These are phyloP conservation scores for Melaleuca quinquenervia DNA, from an alignment of 345 rosid species.

Conservation along the genomic window DNA sequence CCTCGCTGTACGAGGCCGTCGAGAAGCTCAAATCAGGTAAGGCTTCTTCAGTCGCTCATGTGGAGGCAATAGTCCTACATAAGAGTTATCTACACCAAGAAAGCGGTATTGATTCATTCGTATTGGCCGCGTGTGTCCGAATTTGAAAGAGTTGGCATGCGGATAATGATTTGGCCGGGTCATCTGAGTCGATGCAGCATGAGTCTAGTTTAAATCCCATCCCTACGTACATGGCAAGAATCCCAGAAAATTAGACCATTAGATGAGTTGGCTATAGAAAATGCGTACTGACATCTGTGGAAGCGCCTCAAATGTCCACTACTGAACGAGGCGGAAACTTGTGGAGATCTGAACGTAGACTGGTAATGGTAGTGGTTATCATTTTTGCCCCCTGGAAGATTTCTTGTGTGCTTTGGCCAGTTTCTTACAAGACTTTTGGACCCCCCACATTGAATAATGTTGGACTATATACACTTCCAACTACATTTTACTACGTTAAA, in stretches of 20 bases:
- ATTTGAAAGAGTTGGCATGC: not conserved
- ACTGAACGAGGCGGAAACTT: not conserved
- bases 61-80: not conserved
- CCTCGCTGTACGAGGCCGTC: constrained; percentile 45
- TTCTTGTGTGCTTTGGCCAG: not conserved
- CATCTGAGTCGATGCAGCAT: not conserved
- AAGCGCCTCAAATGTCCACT: not conserved
- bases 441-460: not conserved
- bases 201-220: not conserved
- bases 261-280: not conserved
- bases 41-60: not conserved
- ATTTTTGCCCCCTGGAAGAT: not conserved
- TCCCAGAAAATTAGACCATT: not conserved
- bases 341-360: not conserved
- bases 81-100: not conserved
- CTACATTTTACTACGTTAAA: not conserved
- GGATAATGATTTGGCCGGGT: not conserved
- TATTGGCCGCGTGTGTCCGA: not conserved
- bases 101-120: not conserved
- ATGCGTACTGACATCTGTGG: not conserved
- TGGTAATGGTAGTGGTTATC: not conserved
- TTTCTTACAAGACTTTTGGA: not conserved
- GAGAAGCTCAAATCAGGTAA: constrained; percentile 65
- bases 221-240: not conserved
- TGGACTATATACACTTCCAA: not conserved